Conservation (phyloP, 148 eudicot species). For the Beta vulgaris region DNA sequence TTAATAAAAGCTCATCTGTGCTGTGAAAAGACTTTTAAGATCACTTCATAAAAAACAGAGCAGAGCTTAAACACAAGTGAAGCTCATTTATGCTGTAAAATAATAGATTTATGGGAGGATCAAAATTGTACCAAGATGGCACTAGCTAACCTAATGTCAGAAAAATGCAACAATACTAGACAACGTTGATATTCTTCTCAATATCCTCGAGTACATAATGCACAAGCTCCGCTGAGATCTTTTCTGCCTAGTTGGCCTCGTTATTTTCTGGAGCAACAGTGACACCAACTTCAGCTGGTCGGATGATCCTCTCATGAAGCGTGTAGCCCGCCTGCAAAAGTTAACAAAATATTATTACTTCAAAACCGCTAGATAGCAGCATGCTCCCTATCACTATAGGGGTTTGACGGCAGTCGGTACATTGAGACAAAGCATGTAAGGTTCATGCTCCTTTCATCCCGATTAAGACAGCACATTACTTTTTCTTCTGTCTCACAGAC, state of each 20-base stretch:
- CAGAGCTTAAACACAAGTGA: background rate
- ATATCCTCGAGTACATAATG: slow-evolving; percentile 2
- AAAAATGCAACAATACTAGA: background rate
- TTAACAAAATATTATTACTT: background rate
- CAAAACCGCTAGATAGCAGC: background rate
- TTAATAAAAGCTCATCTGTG: slow-evolving; percentile 1
- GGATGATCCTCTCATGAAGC: slow-evolving; percentile 74
- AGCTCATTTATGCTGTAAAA: background rate
- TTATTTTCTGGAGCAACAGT: slow-evolving; percentile 47
- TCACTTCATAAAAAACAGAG: too few relatives aligned
- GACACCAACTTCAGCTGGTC: slow-evolving; percentile 98
- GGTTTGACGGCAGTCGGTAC: too few relatives aligned
- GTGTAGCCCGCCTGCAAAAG: slow-evolving; percentile 66
- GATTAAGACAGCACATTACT: too few relatives aligned
- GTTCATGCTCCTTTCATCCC: too few relatives aligned
- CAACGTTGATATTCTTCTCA: too few relatives aligned
- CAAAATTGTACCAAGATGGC: slow-evolving; percentile 1
- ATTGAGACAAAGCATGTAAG: background rate
- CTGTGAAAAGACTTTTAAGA: too few relatives aligned
- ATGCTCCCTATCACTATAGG: too few relatives aligned
- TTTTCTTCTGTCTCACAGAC: too few relatives aligned
- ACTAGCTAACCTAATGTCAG: slow-evolving; percentile 17
- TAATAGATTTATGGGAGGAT: background rate
- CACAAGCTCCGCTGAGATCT: background rate
- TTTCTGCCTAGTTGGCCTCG: slow-evolving; percentile 33